These are phyloP conservation scores for Leptodermis oblonga DNA, from an alignment of 257 asterid genomes.

Conservation along the genomic window DNA sequence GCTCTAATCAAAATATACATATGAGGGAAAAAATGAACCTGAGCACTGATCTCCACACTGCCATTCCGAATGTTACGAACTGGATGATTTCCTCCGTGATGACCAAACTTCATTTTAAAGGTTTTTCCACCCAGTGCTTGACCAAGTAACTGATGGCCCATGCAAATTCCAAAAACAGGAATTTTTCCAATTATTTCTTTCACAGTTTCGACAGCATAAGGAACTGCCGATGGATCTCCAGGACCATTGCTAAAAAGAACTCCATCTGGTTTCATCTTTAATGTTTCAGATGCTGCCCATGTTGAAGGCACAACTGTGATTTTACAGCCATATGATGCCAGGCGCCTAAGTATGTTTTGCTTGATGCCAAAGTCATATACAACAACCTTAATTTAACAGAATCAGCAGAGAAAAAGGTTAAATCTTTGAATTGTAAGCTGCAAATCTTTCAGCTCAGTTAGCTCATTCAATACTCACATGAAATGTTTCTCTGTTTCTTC, in stretches of 20 bases:
- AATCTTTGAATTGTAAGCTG: constrained; percentile 13
- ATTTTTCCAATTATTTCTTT: constrained; percentile 73
- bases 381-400: constrained; percentile 56
- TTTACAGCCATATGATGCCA: constrained; percentile 90
- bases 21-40: constrained; percentile 40
- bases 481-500: constrained; percentile 43
- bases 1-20: background rate
- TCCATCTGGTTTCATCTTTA: constrained; percentile 91
- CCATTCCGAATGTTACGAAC: constrained; percentile 75
- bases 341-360: constrained; percentile 82
- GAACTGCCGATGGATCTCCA: constrained; percentile 98
- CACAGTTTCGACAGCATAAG: constrained; percentile 86
- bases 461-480: constrained; percentile 38
- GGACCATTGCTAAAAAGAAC: constrained; percentile 96
- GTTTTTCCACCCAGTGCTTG: constrained; percentile 98
- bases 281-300: constrained; percentile 84
- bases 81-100: constrained; percentile 97
- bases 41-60: constrained; percentile 91
- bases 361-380: constrained; percentile 98
- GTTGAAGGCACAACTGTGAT: constrained; percentile 91
- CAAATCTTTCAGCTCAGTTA: background rate
- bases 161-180: constrained; percentile 92
- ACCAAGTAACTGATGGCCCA: constrained; percentile 98
- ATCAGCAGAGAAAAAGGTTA: constrained; percentile 8
- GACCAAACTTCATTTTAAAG: constrained; percentile 96